Evolutionary conservation across 805 yeast genomes (phyloP).

Genomic region (Kockiozyma suomiensis): DNA sequence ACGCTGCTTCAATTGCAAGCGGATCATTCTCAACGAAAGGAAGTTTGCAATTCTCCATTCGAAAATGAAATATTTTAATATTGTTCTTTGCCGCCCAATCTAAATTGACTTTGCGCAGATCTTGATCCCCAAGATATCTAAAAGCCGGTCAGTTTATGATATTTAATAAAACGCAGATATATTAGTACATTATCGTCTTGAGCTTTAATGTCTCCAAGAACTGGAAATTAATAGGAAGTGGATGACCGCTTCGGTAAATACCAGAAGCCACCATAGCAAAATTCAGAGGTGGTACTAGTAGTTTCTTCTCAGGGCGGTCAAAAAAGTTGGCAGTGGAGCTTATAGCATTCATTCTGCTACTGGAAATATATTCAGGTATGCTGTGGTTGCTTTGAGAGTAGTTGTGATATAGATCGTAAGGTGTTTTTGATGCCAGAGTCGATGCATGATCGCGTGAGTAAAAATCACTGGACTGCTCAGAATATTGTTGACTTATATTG

Average conservation of each 20-base stretch:
- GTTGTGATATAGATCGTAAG: conserved; percentile 2
- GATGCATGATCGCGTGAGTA: conserved; percentile 9
- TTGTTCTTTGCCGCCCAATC: conserved; percentile 63
- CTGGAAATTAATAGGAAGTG: conserved; percentile 82
- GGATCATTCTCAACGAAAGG: conserved; percentile 66
- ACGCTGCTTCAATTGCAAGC: conserved; percentile 52
- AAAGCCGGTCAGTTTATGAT: not conserved
- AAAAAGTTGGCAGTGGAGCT: conserved; percentile 30
- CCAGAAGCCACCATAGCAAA: conserved; percentile 87
- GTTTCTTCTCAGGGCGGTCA: conserved; percentile 30
- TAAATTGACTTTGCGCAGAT: conserved; percentile 58
- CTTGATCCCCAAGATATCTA: conserved; percentile 61
- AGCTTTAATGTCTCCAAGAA: conserved; percentile 70
- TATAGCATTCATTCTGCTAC: conserved; percentile 32
- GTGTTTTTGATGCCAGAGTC: conserved; percentile 1
- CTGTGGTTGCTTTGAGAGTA: conserved; percentile 18
- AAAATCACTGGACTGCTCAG: conserved; percentile 6
- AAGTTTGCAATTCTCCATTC: conserved; percentile 74
- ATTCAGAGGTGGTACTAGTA: conserved; percentile 82
- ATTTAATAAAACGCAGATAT: conserved; percentile 43
- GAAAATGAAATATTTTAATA: conserved; percentile 60
- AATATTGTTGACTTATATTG: not conserved
- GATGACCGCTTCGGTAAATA: conserved; percentile 90
- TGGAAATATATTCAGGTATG: conserved; percentile 21
- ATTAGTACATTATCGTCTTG: conserved; percentile 71